Evolutionary conservation across 2,329 filamentous ascomycete species (phyloP), one percentile per base, ranked within the genome.

Genomic region (Ilyonectria mors-panacis): DNA sequence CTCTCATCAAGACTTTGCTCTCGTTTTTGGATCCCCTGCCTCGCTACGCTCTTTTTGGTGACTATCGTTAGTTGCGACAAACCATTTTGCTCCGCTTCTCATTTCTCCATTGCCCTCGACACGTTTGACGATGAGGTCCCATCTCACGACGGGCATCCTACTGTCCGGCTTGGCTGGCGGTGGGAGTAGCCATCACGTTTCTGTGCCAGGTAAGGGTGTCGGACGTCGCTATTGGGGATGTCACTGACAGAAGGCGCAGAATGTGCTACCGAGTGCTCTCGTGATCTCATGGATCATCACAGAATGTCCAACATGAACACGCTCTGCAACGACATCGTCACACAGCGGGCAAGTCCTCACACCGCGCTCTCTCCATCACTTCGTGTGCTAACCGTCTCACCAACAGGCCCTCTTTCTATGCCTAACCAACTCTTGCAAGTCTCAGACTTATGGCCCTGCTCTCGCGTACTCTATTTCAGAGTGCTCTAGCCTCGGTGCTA

Each of bases 1-100:
- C 66, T 65, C 71, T 70, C 71, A 75, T 67, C 61, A 58, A 60
- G 44, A 70, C 73, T 69, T 69, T 64, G 45, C 70, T 71, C 69
- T 75, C 77, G 57, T 77, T 78, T 78, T 81, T 80, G 77, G 78
- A 78, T 73, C 71, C 59, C 66, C 42, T 57, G 62, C 48, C 57
- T 65, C 26, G 37, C 61, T 69, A 64, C 72, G 47, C 67, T 73
- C 67, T 54, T 77, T 76, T 78, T 77, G 77, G 77, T 75, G 71
- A 73, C 73, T 70, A 78, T 77, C 76, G 73, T 78, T 78, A 77
- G 75, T 67, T 64, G 72, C 71, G 70, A 76, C 73, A 73, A 69
- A 72, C 63, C 74, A 70, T 71, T 75, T 73, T 73, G n/a, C 54
- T 66, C 66, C 67, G 54, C 55, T 68, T 61, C 60, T 57, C 66